Percentiles rank a stretch among this genome's conserved stretches.
These are phyloP conservation scores for Solanum pimpinellifolium DNA, from an alignment of 257 asterid genomes.

Conservation along the genomic window DNA sequence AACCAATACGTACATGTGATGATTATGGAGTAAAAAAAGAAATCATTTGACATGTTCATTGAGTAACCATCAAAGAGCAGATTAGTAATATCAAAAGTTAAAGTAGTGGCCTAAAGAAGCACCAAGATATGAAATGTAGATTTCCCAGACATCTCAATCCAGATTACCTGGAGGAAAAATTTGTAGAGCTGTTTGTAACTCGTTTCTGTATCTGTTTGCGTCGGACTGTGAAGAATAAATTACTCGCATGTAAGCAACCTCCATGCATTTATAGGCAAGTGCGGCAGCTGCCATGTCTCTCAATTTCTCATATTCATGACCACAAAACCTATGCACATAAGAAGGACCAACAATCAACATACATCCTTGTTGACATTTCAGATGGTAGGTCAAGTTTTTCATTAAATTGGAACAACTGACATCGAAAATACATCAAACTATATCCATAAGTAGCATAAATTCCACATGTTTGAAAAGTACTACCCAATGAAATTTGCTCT, in stretches of 20 bases:
- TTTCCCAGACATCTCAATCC: neutral
- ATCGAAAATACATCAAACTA: neutral
- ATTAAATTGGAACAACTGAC: neutral
- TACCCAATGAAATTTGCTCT: neutral
- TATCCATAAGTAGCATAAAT: neutral
- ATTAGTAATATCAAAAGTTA: neutral
- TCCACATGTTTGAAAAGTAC: neutral
- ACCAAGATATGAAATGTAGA: neutral
- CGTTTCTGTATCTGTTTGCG: slow-evolving; percentile 6
- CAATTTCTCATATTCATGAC: slow-evolving; percentile 12
- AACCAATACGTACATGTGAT: neutral
- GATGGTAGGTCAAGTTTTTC: neutral
- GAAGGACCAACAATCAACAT: neutral
- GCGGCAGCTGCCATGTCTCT: slow-evolving; percentile 18
- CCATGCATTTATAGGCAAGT: slow-evolving; percentile 18
- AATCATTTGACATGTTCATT: neutral
- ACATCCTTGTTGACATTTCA: neutral
- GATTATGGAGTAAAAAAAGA: neutral
- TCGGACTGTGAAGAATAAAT: slow-evolving; percentile 1
- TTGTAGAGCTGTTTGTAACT: slow-evolving; percentile 7
- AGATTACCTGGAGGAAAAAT: slow-evolving; percentile 5
- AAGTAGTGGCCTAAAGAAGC: neutral
- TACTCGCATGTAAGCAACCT: slow-evolving; percentile 10
- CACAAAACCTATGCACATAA: neutral
- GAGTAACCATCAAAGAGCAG: neutral